These are phyloP conservation scores for Sphaerulina vaccinii DNA, from an alignment of 2,329 filamentous ascomycete species.

Conservation along the genomic window DNA sequence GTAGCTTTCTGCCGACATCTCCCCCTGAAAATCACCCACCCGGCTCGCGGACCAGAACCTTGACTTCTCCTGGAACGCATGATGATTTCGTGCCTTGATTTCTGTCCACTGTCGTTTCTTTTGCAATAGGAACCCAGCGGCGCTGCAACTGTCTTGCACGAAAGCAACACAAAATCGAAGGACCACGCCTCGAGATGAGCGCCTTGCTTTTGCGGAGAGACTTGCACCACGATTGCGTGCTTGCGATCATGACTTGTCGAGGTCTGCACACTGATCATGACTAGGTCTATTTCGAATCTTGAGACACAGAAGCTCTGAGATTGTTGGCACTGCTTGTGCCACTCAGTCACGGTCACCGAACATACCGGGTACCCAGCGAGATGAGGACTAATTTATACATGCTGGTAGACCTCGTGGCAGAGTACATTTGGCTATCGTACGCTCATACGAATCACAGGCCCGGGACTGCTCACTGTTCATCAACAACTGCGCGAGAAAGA, in stretches of 20 bases:
- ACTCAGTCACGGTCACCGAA: neutral
- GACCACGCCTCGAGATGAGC: too few relatives aligned
- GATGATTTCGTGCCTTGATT: neutral
- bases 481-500: too few relatives aligned
- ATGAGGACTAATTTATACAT: neutral
- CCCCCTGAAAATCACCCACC: neutral
- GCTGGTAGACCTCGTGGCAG: too few relatives aligned
- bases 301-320: neutral
- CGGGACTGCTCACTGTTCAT: too few relatives aligned
- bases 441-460: too few relatives aligned
- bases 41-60: neutral
- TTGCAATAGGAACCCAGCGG: neutral
- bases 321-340: neutral
- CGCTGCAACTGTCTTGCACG: neutral
- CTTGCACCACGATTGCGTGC: neutral
- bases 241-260: neutral
- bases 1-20: conserved; percentile 1
- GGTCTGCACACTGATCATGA: neutral
- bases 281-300: neutral
- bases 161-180: neutral
- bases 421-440: too few relatives aligned
- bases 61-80: neutral
- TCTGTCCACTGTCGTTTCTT: neutral
- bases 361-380: neutral
- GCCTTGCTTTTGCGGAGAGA: neutral